Base-by-base conservation (phyloP, 768 basidiomycete genomes). In the Hemileccinum rubropunctum region DNA sequence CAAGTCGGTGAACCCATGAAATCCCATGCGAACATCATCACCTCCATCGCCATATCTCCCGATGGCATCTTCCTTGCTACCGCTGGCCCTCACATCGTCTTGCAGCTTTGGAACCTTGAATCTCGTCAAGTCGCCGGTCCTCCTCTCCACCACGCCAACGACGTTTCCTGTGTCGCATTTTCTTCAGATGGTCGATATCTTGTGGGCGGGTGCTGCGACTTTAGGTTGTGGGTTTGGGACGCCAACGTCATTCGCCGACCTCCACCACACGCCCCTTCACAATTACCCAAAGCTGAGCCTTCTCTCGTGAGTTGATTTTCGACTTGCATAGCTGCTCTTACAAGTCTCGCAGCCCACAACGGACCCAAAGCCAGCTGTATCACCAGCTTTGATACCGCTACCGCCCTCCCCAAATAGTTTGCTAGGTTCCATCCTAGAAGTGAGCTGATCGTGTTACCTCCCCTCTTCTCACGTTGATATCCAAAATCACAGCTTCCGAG, bases 131-230 rank as follows among this genome's bases (percentile, higher is more conserved):
- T 50, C 38, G 42, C 55, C 17, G 55, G 56, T 26, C 56, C 53
- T 1, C 55, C 42, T 30, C 65, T 65, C 40, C 60, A 57, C 26
- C 64, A 65, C 34, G 54, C 63, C 47, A 60, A 68, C 27, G 61
- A 60, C 12, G 65, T 68, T 23, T 57, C 57, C n/a, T 69, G 64
- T 34, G 65, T 67, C 11, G 61, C 66, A n/a, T 69, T 69, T 38
- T 68, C 66, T 21, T 33, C 42, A 15, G 59, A 69, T 17, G 66
- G 67, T 7, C 60, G 63, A 0, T 60, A 58, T 30, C 60, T 64
- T 46, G 54, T 59, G 12, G 58, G 60, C 27, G 63, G 63, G 6
- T 64, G 63, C 20, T 65, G 63, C 36, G 63, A 64, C 37, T 64
- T 64, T 42, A 52, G 63, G 34, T 56, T 65, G 53, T 65, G 63